Evolutionary conservation across 306 rosid species (phyloP).

Genomic region (Rosa rugosa): DNA sequence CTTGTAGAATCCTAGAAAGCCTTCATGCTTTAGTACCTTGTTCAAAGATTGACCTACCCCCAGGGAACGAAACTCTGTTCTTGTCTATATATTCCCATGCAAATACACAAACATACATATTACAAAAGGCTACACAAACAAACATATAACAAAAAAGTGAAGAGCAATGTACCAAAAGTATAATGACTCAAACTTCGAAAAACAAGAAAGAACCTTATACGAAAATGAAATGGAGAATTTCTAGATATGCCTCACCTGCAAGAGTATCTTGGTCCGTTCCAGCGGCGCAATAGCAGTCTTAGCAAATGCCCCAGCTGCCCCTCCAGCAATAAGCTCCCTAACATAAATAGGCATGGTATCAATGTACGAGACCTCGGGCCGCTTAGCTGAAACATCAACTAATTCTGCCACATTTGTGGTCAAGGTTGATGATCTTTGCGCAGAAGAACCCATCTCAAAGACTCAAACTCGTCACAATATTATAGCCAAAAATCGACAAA

Average conservation of each 20-base stretch:
- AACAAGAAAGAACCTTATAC: conserved; percentile 13
- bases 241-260: conserved; percentile 62
- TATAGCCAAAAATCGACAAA: neutral
- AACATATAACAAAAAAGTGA: neutral
- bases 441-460: conserved; percentile 65
- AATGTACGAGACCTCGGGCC: conserved; percentile 44
- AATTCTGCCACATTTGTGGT: conserved; percentile 64
- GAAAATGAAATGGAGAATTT: neutral
- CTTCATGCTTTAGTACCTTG: conserved; percentile 69
- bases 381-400: conserved; percentile 67
- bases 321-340: conserved; percentile 89
- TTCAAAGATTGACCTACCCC: conserved; percentile 77
- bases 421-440: conserved; percentile 64
- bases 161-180: neutral
- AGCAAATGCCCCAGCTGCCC: conserved; percentile 87
- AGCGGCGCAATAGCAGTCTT: conserved; percentile 90
- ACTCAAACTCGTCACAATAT: neutral
- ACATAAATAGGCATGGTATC: conserved; percentile 71
- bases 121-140: neutral
- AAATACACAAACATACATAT: neutral
- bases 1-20: conserved; percentile 79
- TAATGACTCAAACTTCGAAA: neutral
- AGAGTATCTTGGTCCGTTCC: conserved; percentile 84
- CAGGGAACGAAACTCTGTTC: conserved; percentile 71
- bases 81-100: conserved; percentile 49